Evolutionary conservation across 1,139 yeast species (phyloP), one percentile per base, ranked within the genome.

Genomic region (Hyphopichia fennica): DNA sequence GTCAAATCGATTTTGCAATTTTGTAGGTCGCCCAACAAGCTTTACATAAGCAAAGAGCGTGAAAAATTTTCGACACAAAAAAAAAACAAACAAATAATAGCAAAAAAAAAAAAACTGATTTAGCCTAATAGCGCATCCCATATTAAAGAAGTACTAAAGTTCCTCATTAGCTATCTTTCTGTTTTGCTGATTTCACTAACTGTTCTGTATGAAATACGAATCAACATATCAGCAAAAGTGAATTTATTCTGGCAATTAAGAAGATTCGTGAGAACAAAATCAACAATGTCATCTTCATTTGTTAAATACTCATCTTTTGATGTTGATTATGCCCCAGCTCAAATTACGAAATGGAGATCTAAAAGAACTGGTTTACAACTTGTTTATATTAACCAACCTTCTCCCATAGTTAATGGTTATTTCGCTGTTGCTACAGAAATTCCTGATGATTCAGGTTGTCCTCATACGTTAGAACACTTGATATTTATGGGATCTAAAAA

Each of bases 361-460:
- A 51, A 62, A 16, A 72, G 93, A 44, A 89, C 98, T 0, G 96
- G 96, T 0, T 75, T 93, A 28, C 95, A 87, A 60, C 65, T 91
- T 28, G 84, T 87, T 7, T 77, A 88, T 51, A 75, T 93, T 37
- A 77, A 85, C 57, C 88, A 87, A 56, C 84, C 90, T 15, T 84
- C 96, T 2, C 98, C 99, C 1, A 75, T 90, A 27, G 97, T 95
- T 4, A 82, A 84, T 56, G 99, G 99, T 11, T 87, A 86, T 59
- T 90, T 95, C 62, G 95, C 96, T 0, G 96, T 93, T 6, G 97
- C 96, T 13, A 90, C 98, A 0, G 98, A 93, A 59, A 87, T 89
- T 42, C 70, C 75, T 23, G 81, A 88, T 58, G 95, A 91, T 60
- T 80, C 93, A 16, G 99, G 99, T 5, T 81, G 87, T 44, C 99